Percentiles rank a stretch among this genome's conserved stretches.
Evolutionary conservation across 768 basidiomycete genomes (phyloP).

Genomic region (Pisolithus orientalis): DNA sequence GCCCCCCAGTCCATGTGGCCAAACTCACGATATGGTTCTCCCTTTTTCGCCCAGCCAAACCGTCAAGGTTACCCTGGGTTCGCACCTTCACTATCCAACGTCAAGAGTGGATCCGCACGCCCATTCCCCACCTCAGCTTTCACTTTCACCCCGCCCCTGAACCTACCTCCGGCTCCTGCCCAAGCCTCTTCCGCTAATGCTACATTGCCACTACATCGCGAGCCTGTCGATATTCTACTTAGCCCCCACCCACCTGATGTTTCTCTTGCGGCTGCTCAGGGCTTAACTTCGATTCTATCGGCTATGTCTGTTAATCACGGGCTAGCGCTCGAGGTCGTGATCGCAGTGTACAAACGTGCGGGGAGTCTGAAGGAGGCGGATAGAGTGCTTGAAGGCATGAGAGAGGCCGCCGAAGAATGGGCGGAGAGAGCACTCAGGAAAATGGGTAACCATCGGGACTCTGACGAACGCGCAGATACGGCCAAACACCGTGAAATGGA

Average conservation of each 20-base stretch:
- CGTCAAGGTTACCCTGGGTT: neutral
- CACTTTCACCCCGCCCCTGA: neutral
- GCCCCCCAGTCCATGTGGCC: slow-evolving; percentile 1
- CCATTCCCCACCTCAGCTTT: neutral
- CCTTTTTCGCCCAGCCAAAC: neutral
- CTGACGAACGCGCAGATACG: neutral
- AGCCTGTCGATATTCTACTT: neutral
- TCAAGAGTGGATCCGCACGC: neutral
- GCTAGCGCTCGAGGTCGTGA: slow-evolving; percentile 35
- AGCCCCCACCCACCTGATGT: slow-evolving; percentile 11
- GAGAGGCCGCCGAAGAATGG: slow-evolving; percentile 28
- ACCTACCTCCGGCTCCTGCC: neutral
- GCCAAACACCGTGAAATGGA: slow-evolving; percentile 6
- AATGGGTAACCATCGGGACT: neutral
- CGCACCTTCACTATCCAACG: neutral
- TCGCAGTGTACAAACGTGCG: slow-evolving; percentile 29
- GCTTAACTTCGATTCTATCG: slow-evolving; percentile 27
- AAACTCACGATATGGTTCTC: neutral
- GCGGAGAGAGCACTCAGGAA: slow-evolving; percentile 6
- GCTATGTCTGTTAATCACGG: slow-evolving; percentile 42
- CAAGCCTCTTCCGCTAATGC: neutral
- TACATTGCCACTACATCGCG: neutral
- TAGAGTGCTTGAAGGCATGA: slow-evolving; percentile 32
- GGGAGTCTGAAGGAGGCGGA: slow-evolving; percentile 35
- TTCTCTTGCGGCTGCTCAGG: slow-evolving; percentile 15